Evolutionary conservation across 495 filamentous ascomycete species (phyloP), one percentile per base, ranked within the genome.

Genomic region (Geopyxis carbonaria): DNA sequence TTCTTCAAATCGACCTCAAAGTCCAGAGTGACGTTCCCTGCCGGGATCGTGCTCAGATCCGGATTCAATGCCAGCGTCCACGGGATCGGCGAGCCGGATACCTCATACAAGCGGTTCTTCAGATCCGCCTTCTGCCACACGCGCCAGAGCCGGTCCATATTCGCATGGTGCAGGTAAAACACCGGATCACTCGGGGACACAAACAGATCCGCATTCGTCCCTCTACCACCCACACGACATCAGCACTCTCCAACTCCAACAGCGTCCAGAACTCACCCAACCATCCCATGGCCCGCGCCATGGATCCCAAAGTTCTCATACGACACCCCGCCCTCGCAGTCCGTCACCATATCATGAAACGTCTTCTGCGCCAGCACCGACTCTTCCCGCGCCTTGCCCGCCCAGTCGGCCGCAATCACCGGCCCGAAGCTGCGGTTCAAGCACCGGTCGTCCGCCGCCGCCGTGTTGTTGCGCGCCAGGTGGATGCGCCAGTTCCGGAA

Each of bases 101-200:
- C 31, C 22, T 42, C 21, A 5, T 21, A 30, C 31, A 36, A 11
- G 4, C 44, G 20, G 1, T 8, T 0, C 8, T 22, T 2, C 5
- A 21, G 43, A 18, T 48, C 31, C 2, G 11, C 22, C 18, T n/a
- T 36, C 27, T 50, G 45, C 47, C 45, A 50, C 22, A 45, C 69
- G 61, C 65, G 66, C 61, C 63, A 76, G 3, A 63, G 42, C 16
- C 64, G 66, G 47, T 76, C 73, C 31, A 77, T 60, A 60, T 66
- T 66, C 6, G 59, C 59, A 45, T 76, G 72, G 51, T 76, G 72
- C 21, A 68, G 59, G 55, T 60, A 76, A 51, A 76, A 75, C 6
- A 59, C 57, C 13, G 70, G 70, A 42, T 76, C 72, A 16, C 67
- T 62, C 16, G 67, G 61, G 24, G 57, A 64, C n/a, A 58, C 57